Evolutionary conservation across 805 yeast species (phyloP).

Genomic region (Zygosaccharomyces gambellarensis): DNA sequence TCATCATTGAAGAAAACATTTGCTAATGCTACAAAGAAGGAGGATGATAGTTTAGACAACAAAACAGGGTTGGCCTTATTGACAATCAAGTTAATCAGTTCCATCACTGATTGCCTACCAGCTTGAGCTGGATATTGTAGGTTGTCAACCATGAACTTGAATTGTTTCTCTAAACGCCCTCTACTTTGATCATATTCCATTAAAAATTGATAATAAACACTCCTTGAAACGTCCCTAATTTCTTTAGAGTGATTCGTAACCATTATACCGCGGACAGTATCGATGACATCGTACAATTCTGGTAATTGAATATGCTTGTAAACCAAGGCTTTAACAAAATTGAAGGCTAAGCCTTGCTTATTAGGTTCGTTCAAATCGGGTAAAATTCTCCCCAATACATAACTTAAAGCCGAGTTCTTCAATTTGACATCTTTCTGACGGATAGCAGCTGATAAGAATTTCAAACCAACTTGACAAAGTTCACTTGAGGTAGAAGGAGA

Average conservation of each 20-base stretch:
- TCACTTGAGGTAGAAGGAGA: constrained; percentile 75
- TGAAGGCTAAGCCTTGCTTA: constrained; percentile 82
- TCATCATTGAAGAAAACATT: constrained; percentile 76
- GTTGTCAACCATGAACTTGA: constrained; percentile 74
- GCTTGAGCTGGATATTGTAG: constrained; percentile 76
- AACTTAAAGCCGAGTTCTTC: constrained; percentile 68
- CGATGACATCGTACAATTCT: constrained; percentile 87
- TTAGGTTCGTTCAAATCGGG: constrained; percentile 90
- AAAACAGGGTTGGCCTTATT: constrained; percentile 59
- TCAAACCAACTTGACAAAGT: constrained; percentile 72
- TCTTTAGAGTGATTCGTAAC: constrained; percentile 81
- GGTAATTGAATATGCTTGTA: constrained; percentile 71
- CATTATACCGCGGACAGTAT: constrained; percentile 74
- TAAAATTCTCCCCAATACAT: constrained; percentile 62
- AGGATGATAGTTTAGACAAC: constrained; percentile 55
- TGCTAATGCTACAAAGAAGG: constrained; percentile 80
- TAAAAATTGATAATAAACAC: constrained; percentile 75
- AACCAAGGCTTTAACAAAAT: constrained; percentile 74
- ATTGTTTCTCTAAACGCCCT: constrained; percentile 76
- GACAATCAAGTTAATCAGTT: constrained; percentile 66
- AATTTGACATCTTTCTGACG: constrained; percentile 64
- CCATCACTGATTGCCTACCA: constrained; percentile 90
- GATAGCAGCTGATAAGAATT: constrained; percentile 65
- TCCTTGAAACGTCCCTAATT: constrained; percentile 79
- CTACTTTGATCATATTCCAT: constrained; percentile 94